Evolutionary conservation across 2,329 filamentous ascomycete genomes (phyloP), one percentile per base, ranked within the genome.

Genomic region (Fusarium compactum): DNA sequence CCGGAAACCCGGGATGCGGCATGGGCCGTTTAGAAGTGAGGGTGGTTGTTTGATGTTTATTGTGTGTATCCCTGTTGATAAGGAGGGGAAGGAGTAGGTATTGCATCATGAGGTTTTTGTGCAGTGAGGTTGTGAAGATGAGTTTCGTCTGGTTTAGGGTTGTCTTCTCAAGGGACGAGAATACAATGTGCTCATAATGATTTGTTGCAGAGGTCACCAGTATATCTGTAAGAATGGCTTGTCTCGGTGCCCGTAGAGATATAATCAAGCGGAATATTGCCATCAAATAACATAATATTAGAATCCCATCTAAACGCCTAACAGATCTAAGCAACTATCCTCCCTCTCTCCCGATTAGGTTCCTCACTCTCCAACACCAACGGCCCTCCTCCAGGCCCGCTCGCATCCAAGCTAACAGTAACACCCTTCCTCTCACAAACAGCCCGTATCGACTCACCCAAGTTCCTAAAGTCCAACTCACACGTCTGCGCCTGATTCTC

Each of bases 381-480:
- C 25, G 90, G 90, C 1, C 90, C 89, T 2, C 89, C 90, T 3
- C 86, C 86, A 1, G 86, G 85, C 0, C 90, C 90, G 65, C 90
- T 90, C 2, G 89, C 85, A 77, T 92, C 91, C 29, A 94, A 78
- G 70, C 89, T 92, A 25, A 95, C 85, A 2, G 92, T 97, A 32
- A 93, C 92, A 71, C 88, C 89, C 67, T 82, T 85, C 58, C 92
- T 83, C 81, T 95, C 90, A 16, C 89, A 86, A 24, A 94, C 86
- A 4, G 97, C 92, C 52, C 91, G 81, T 2, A 98, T 86, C 41
- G 89, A 91, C 82, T 96, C 91, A 1, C 91, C 93, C 62, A 93
- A 84, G 76, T 93, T 96, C 73, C 89, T 85, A 74, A 91, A 92
- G 76, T 98, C 93, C 15, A 92, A 91, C 81, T 98, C 95, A 76